Conservation (phyloP, 1,284 basidiomycete genomes). For the Heterobasidion irregulare region DNA sequence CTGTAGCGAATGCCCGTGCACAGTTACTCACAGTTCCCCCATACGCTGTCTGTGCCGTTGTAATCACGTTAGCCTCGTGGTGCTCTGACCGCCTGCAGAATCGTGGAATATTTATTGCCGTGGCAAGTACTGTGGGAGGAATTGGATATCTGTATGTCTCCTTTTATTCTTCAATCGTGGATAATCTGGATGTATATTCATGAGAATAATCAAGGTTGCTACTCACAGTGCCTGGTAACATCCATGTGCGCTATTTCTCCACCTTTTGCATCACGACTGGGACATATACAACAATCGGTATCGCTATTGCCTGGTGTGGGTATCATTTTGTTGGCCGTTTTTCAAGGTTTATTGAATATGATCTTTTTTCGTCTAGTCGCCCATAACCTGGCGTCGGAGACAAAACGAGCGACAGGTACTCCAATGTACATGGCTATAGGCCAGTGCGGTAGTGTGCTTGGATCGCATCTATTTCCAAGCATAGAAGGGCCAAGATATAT, state of each 20-base stretch:
- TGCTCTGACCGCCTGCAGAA: slow-evolving; percentile 67
- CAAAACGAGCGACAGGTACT: slow-evolving; percentile 67
- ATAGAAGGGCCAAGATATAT: slow-evolving; percentile 56
- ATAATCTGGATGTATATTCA: not conserved
- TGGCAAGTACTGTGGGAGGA: slow-evolving; percentile 40
- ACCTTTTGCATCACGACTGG: slow-evolving; percentile 64
- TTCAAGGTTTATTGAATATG: not conserved
- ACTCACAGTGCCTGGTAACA: slow-evolving; percentile 33
- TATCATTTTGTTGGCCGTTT: slow-evolving; percentile 5
- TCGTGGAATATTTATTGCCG: slow-evolving; percentile 54
- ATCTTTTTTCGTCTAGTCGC: slow-evolving; percentile 33
- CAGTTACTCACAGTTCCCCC: slow-evolving; percentile 78
- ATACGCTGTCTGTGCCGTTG: slow-evolving; percentile 64
- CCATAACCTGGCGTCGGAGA: slow-evolving; percentile 72
- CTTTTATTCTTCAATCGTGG: not conserved
- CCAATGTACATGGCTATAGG: slow-evolving; percentile 73
- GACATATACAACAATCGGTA: slow-evolving; percentile 59
- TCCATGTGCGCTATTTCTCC: slow-evolving; percentile 55
- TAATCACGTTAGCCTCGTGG: slow-evolving; percentile 57
- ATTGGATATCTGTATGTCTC: slow-evolving; percentile 57
- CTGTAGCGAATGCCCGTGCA: slow-evolving; percentile 39
- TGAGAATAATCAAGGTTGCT: slow-evolving; percentile 33
- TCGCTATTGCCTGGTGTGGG: slow-evolving; percentile 70
- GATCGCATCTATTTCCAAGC: slow-evolving; percentile 62
- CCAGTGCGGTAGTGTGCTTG: slow-evolving; percentile 64